A percentile compares a stretch with the other conserved stretches of the same genome.
These are phyloP conservation scores for Rhodotorula sp. DNA, from an alignment of 1,284 basidiomycete species.

Conservation along the genomic window DNA sequence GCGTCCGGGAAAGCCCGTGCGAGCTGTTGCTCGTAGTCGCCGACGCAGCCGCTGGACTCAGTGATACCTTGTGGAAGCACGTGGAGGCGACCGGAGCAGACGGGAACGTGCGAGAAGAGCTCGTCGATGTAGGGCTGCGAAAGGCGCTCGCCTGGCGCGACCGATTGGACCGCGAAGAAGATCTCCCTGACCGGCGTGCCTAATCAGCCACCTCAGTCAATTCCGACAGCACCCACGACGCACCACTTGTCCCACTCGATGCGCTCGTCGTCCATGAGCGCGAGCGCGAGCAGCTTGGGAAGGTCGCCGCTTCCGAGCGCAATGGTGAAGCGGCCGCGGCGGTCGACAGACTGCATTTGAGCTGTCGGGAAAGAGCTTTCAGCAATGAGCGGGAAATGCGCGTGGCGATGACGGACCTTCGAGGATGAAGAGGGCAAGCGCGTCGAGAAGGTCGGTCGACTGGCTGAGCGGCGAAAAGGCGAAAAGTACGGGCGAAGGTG, in stretches of 20 bases:
- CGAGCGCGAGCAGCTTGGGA: constrained; percentile 73
- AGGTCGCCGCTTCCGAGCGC: constrained; percentile 83
- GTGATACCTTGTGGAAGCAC: constrained; percentile 67
- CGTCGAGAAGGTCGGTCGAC: constrained; percentile 64
- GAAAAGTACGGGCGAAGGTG: constrained; percentile 63
- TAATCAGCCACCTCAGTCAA: not conserved
- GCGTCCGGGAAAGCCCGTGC: constrained; percentile 54
- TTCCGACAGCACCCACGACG: constrained; percentile 38
- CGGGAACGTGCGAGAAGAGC: constrained; percentile 80
- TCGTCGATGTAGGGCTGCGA: constrained; percentile 85
- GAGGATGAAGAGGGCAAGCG: constrained; percentile 54
- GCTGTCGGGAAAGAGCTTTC: constrained; percentile 50
- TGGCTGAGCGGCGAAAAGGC: constrained; percentile 63
- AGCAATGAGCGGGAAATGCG: not conserved
- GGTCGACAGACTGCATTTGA: constrained; percentile 79
- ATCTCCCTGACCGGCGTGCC: constrained; percentile 69
- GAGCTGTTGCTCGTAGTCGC: constrained; percentile 84
- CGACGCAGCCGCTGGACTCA: constrained; percentile 46
- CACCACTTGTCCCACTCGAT: constrained; percentile 95
- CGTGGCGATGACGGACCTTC: constrained; percentile 51
- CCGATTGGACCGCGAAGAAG: constrained; percentile 94
- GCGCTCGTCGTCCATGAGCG: constrained; percentile 67
- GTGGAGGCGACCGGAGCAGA: constrained; percentile 70
- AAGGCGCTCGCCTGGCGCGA: constrained; percentile 82
- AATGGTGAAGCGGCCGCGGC: constrained; percentile 83